phyloP scores from a whole-genome alignment of 345 rosid genomes.

The Euphorbia tirucalli region DNA sequence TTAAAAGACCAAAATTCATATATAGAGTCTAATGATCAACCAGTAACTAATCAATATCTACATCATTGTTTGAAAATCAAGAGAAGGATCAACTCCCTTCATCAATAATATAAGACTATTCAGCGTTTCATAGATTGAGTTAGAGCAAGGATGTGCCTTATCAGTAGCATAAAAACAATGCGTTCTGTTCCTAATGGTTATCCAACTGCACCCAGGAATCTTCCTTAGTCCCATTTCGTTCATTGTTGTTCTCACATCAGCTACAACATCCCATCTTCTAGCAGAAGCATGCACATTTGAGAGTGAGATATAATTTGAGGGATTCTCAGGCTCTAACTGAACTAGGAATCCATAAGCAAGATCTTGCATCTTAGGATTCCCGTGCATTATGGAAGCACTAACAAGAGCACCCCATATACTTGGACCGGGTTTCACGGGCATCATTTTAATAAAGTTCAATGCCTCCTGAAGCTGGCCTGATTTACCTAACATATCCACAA shows the following conservation, averaged over 20 bases:
- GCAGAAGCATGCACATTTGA: conserved; percentile 60
- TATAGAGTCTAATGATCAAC: no score
- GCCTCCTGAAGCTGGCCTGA: conserved; percentile 55
- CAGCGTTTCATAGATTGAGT: conserved; percentile 48
- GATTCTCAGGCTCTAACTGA: conserved; percentile 57
- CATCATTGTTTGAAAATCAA: conserved; percentile 18
- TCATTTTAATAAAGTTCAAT: conserved; percentile 46
- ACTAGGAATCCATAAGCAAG: conserved; percentile 55
- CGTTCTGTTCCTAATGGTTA: conserved; percentile 42
- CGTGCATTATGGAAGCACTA: conserved; percentile 57
- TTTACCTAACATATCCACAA: conserved; percentile 60
- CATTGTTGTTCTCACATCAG: conserved; percentile 59
- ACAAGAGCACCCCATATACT: conserved; percentile 74
- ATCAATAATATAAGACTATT: conserved; percentile 40
- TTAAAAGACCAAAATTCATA: no score
- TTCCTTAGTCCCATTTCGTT: conserved; percentile 53
- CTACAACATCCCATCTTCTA: conserved; percentile 57
- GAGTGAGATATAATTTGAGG: conserved; percentile 58
- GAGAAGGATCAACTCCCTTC: conserved; percentile 37
- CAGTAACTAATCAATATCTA: neutral
- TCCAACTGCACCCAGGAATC: conserved; percentile 78
- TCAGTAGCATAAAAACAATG: conserved; percentile 57
- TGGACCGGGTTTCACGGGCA: conserved; percentile 59
- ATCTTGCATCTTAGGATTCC: conserved; percentile 54
- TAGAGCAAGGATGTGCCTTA: conserved; percentile 44